These are phyloP conservation scores for Cyberlindnera euphorbiiphila DNA, from an alignment of 805 yeast species.

Conservation along the genomic window DNA sequence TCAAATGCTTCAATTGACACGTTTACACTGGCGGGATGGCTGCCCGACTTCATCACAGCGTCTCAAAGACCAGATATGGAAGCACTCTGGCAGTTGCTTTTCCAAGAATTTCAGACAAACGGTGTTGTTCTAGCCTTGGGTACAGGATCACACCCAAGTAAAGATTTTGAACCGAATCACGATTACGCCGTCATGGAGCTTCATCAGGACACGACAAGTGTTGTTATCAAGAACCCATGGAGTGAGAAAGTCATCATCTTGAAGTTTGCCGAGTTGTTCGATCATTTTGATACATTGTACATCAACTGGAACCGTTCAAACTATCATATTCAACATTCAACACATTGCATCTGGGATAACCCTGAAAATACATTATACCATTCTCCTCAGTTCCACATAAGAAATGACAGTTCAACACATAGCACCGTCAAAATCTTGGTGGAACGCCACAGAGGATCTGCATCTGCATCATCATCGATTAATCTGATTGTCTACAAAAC, in stretches of 20 bases:
- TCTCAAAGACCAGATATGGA: constrained; percentile 32
- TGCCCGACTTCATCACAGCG: constrained; percentile 54
- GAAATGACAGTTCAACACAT: constrained; percentile 27
- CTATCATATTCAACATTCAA: constrained; percentile 22
- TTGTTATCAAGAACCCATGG: constrained; percentile 48
- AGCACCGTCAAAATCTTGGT: constrained; percentile 45
- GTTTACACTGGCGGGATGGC: constrained; percentile 62
- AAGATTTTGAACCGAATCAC: constrained; percentile 51
- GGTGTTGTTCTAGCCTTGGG: constrained; percentile 60
- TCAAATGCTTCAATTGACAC: constrained; percentile 75
- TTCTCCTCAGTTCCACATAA: constrained; percentile 43
- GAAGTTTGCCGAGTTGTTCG: constrained; percentile 30
- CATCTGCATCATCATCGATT: constrained; percentile 19
- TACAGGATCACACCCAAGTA: constrained; percentile 45
- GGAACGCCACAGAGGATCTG: constrained; percentile 41
- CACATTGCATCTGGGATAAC: constrained; percentile 32
- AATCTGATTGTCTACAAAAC: constrained; percentile 28
- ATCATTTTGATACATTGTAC: constrained; percentile 49
- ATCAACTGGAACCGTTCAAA: constrained; percentile 63
- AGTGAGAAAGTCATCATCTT: constrained; percentile 9
- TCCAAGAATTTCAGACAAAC: constrained; percentile 30
- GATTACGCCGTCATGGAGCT: constrained; percentile 63
- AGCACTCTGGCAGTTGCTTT: constrained; percentile 34
- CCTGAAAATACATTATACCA: constrained; percentile 21
- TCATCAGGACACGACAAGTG: constrained; percentile 13